Percentiles rank a stretch among this genome's conserved stretches.
Conservation (phyloP, 1,284 basidiomycete species). For the Xanthoconium separans region DNA sequence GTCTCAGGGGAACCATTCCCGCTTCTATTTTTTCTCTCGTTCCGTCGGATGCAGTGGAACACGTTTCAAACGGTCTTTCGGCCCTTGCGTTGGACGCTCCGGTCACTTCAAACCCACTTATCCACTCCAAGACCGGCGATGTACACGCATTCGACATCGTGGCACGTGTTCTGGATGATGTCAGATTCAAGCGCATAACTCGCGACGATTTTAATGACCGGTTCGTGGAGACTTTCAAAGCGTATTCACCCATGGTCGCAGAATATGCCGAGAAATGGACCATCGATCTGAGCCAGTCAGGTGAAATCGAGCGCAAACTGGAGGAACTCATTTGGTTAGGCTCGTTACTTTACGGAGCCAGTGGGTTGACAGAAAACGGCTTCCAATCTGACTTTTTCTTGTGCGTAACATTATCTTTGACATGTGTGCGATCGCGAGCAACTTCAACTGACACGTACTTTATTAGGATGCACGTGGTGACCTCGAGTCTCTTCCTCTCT, state of each 20-base stretch:
- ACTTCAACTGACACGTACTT: neutral
- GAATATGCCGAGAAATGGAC: conserved; percentile 28
- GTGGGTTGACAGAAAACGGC: conserved; percentile 38
- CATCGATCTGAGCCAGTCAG: conserved; percentile 25
- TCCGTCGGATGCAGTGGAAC: neutral
- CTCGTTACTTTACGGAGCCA: conserved; percentile 42
- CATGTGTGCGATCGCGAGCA: neutral
- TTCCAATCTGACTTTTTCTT: conserved; percentile 50
- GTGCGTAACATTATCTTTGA: conserved; percentile 33
- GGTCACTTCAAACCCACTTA: neutral
- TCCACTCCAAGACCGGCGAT: conserved; percentile 5
- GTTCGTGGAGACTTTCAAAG: neutral
- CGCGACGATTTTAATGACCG: neutral
- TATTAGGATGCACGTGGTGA: conserved; percentile 53
- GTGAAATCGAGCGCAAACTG: conserved; percentile 42
- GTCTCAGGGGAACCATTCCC: conserved; percentile 23
- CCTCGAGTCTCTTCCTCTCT: conserved; percentile 50
- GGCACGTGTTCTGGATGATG: conserved; percentile 28
- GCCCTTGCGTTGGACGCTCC: conserved; percentile 11
- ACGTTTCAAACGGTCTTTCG: conserved; percentile 5
- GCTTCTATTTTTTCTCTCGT: conserved; percentile 7
- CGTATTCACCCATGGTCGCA: conserved; percentile 6
- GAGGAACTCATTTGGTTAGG: conserved; percentile 48
- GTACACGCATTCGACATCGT: conserved; percentile 30
- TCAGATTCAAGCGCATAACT: conserved; percentile 5